Evolutionary conservation across 2,329 filamentous ascomycete genomes (phyloP).

Genomic region (Ceratocystis colombiana): DNA sequence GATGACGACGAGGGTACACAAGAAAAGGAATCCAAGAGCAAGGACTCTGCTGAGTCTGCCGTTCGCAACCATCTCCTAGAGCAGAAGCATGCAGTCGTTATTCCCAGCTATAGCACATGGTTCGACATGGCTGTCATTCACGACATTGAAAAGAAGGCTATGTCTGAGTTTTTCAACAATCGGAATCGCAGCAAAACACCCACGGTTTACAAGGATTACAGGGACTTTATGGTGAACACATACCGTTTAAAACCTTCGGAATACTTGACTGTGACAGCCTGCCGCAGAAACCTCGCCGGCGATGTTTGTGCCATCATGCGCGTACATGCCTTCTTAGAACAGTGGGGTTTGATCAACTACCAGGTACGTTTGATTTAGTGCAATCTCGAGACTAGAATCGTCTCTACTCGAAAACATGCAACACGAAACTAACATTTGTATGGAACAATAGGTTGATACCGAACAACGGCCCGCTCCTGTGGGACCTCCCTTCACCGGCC

Average conservation of each 20-base stretch:
- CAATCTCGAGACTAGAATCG: not conserved
- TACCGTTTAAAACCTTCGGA: slow-evolving; percentile 93
- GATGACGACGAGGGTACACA: slow-evolving; percentile 41
- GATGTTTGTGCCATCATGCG: slow-evolving; percentile 99
- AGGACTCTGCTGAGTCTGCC: slow-evolving; percentile 70
- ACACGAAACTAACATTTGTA: slow-evolving; percentile 3
- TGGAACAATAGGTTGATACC: slow-evolving; percentile 65
- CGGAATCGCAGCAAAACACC: slow-evolving; percentile 97
- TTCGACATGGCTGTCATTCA: slow-evolving; percentile 96
- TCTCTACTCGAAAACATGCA: not conserved
- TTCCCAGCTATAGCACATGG: slow-evolving; percentile 97
- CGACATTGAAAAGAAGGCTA: slow-evolving; percentile 81
- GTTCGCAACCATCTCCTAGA: slow-evolving; percentile 86
- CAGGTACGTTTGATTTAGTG: slow-evolving; percentile 50
- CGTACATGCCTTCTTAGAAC: slow-evolving; percentile 93
- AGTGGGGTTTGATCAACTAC: slow-evolving; percentile 98
- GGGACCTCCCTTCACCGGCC: slow-evolving; percentile 90
- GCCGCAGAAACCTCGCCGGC: slow-evolving; percentile 84
- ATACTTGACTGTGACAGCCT: slow-evolving; percentile 94
- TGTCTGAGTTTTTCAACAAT: slow-evolving; percentile 98
- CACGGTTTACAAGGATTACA: slow-evolving; percentile 95
- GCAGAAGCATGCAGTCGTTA: slow-evolving; percentile 89
- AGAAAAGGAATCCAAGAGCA: slow-evolving; percentile 56
- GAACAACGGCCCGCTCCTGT: slow-evolving; percentile 92
- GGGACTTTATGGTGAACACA: slow-evolving; percentile 99